Evolutionary conservation across 148 eudicot species (phyloP).

Genomic region (Arbutus unedo): DNA sequence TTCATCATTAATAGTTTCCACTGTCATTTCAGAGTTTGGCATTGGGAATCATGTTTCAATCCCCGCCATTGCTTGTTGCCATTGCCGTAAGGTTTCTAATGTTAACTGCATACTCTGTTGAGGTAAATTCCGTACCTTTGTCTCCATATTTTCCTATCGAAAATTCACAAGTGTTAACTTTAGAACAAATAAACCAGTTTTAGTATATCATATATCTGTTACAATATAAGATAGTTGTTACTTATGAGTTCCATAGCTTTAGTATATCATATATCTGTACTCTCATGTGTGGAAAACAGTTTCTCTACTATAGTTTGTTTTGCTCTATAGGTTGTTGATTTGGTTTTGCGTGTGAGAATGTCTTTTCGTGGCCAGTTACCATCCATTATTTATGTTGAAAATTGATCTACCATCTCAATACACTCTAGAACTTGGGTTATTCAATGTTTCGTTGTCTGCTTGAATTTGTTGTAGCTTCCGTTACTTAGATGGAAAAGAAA

Average conservation of each 20-base stretch:
- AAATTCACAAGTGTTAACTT: background rate
- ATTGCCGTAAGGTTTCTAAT: constrained; percentile 9
- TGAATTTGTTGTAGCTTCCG: constrained; percentile 17
- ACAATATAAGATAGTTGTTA: background rate
- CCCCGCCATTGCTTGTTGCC: constrained; percentile 22
- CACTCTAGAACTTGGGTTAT: background rate
- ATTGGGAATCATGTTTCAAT: constrained; percentile 24
- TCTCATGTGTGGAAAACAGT: background rate
- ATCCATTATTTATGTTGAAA: too few species aligned
- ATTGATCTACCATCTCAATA: background rate
- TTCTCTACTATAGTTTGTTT: background rate
- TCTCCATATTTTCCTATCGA: background rate
- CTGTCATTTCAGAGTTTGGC: constrained; percentile 19
- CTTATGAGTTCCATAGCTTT: background rate
- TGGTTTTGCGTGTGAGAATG: background rate
- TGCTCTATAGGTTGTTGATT: background rate
- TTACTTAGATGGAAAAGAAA: constrained; percentile 26
- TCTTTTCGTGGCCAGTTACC: background rate
- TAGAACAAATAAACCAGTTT: background rate
- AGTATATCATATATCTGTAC: too few species aligned
- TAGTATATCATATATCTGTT: too few species aligned
- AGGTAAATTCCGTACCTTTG: constrained; percentile 14
- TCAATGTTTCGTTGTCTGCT: background rate
- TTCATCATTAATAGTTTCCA: background rate
- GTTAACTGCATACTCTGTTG: constrained; percentile 21